Percentiles rank a stretch among this genome's conserved stretches.
These are phyloP conservation scores for Ogataea ganodermae DNA, from an alignment of 805 yeast species.

Conservation along the genomic window DNA sequence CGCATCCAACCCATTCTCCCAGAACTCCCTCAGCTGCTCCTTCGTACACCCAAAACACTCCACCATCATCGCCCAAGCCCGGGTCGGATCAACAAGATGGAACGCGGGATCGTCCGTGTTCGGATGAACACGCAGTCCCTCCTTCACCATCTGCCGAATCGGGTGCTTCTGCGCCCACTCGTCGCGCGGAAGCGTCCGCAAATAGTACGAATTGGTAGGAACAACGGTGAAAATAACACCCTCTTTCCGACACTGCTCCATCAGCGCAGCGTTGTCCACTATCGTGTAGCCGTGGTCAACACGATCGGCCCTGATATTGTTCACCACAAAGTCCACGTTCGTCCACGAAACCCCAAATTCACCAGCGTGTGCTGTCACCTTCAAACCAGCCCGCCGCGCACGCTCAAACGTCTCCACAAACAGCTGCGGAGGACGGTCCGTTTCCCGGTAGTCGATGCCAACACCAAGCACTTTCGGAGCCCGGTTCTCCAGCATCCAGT, in stretches of 20 bases:
- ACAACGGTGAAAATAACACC: constrained; percentile 32
- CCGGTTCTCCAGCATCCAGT: constrained; percentile 32
- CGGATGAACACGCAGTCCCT: constrained; percentile 32
- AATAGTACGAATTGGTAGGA: constrained; percentile 36
- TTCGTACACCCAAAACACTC: constrained; percentile 30
- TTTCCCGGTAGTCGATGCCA: constrained; percentile 37
- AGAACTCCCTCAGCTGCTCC: constrained; percentile 25
- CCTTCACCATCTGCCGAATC: constrained; percentile 31
- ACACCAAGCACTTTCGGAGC: constrained; percentile 30
- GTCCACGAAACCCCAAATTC: constrained; percentile 35
- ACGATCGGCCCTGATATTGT: constrained; percentile 29
- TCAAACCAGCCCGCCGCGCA: constrained; percentile 28
- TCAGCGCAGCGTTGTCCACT: constrained; percentile 28
- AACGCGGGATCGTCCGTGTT: constrained; percentile 37
- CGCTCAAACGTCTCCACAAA: constrained; percentile 30
- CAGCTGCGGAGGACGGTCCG: constrained; percentile 32
- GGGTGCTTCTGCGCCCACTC: constrained; percentile 37
- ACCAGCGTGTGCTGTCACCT: constrained; percentile 36
- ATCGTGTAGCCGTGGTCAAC: constrained; percentile 37
- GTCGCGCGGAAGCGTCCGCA: constrained; percentile 29
- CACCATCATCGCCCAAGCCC: constrained; percentile 37
- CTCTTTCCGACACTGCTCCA: constrained; percentile 27
- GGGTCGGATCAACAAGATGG: constrained; percentile 34
- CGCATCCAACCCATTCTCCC: constrained; percentile 32
- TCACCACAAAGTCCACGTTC: constrained; percentile 30